These are phyloP conservation scores for Paecilomyces fulvus DNA, from an alignment of 2,329 filamentous ascomycete genomes.

Conservation along the genomic window DNA sequence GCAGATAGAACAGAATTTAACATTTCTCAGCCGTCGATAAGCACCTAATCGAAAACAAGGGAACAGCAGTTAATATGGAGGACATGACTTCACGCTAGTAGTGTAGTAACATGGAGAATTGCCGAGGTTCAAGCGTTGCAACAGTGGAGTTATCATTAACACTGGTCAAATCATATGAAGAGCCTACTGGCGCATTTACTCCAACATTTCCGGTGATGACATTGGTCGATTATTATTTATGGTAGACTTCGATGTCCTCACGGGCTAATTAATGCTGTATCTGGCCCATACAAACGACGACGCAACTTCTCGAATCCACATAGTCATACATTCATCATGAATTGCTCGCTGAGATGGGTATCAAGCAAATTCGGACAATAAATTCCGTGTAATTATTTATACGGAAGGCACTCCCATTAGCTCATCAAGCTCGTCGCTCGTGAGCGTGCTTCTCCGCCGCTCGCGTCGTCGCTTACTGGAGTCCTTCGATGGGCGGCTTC, in stretches of 20 bases:
- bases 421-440: constrained; percentile 36
- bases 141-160: not conserved
- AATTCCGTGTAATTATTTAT: constrained; percentile 4
- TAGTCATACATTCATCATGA: not conserved
- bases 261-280: not conserved
- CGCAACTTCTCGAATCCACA: not conserved
- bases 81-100: not conserved
- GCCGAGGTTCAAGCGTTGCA: not conserved
- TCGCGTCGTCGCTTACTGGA: constrained; percentile 14
- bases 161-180: not conserved
- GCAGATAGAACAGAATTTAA: not conserved
- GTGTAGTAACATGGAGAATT: not conserved
- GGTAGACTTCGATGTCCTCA: not conserved
- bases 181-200: not conserved
- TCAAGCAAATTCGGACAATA: not conserved
- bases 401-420: constrained; percentile 23
- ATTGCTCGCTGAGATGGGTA: not conserved
- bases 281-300: not conserved
- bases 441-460: constrained; percentile 36
- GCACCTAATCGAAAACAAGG: not conserved
- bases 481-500: constrained; percentile 12
- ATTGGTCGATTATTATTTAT: not conserved
- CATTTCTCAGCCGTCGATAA: not conserved
- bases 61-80: not conserved
- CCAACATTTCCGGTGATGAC: not conserved